A percentile compares a stretch with the other conserved stretches of the same genome.
Evolutionary conservation across 1,284 basidiomycete species (phyloP).

Genomic region (Trichosporon faecale): DNA sequence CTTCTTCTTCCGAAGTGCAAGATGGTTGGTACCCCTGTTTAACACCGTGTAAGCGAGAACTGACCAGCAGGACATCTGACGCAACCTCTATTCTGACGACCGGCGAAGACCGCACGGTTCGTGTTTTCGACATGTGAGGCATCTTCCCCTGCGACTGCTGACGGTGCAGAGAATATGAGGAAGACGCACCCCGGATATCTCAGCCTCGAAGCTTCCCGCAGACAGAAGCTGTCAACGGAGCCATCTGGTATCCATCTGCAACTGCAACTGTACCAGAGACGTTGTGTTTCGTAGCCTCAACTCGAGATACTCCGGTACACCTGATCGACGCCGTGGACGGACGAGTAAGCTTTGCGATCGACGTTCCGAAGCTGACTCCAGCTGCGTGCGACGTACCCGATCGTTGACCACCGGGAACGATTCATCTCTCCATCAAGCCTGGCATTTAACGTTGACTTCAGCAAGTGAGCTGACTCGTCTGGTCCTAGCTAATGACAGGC

Average conservation of each 20-base stretch:
- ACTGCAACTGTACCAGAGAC: conserved; percentile 59
- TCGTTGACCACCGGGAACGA: conserved; percentile 84
- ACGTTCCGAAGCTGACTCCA: conserved; percentile 43
- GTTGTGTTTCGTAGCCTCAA: conserved; percentile 75
- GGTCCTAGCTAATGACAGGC: conserved; percentile 52
- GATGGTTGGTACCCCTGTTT: conserved; percentile 35
- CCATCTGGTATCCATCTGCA: conserved; percentile 76
- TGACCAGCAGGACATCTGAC: conserved; percentile 42
- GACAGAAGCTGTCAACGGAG: conserved; percentile 68
- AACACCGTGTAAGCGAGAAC: not conserved
- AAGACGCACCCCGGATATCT: not conserved
- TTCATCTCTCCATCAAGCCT: conserved; percentile 79
- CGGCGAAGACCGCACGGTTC: conserved; percentile 43
- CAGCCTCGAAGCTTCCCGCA: conserved; percentile 53
- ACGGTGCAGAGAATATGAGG: not conserved
- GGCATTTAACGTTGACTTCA: conserved; percentile 66
- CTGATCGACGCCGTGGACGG: conserved; percentile 74
- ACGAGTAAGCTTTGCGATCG: conserved; percentile 57
- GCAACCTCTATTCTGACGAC: conserved; percentile 41
- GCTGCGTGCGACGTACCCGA: conserved; percentile 84
- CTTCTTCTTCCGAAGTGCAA: conserved; percentile 43
- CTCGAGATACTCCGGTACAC: conserved; percentile 75
- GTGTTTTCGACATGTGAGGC: conserved; percentile 38
- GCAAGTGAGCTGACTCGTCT: conserved; percentile 58
- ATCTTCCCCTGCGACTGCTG: not conserved